Evolutionary conservation across 1,284 basidiomycete species (phyloP).

Genomic region (Cutaneotrichosporon sp.): DNA sequence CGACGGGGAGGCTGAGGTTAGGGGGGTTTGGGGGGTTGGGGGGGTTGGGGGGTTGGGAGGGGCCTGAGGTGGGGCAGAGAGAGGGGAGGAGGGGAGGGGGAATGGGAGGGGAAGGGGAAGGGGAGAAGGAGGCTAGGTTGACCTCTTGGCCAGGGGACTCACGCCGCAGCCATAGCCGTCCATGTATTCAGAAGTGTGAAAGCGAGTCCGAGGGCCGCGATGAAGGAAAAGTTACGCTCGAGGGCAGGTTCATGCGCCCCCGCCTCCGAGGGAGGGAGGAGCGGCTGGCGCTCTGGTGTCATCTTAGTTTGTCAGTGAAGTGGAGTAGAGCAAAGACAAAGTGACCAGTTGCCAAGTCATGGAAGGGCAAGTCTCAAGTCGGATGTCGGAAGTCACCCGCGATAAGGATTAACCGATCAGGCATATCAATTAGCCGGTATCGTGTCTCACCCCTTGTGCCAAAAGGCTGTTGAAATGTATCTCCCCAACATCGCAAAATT

Average conservation of each 20-base stretch:
- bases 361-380: no score
- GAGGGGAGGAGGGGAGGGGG: no score
- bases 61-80: no score
- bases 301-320: background rate
- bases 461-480: no score
- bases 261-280: background rate
- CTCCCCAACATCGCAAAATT: no score
- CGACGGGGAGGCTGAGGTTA: conserved; percentile 17
- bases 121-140: no score
- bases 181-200: conserved; percentile 28
- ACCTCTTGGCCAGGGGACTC: background rate
- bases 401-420: conserved; percentile 3
- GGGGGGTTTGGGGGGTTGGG: no score
- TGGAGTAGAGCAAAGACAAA: background rate
- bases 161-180: conserved; percentile 18
- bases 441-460: no score
- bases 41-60: no score
- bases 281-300: conserved; percentile 1
- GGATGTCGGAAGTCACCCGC: no score
- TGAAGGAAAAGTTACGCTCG: conserved; percentile 27
- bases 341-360: no score
- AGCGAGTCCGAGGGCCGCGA: conserved; percentile 21
- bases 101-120: no score
- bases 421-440: conserved; percentile 1
- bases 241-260: conserved; percentile 5